Evolutionary conservation across 139 green algal genomes (phyloP).

Genomic region (Axilococcus clingmanii): DNA sequence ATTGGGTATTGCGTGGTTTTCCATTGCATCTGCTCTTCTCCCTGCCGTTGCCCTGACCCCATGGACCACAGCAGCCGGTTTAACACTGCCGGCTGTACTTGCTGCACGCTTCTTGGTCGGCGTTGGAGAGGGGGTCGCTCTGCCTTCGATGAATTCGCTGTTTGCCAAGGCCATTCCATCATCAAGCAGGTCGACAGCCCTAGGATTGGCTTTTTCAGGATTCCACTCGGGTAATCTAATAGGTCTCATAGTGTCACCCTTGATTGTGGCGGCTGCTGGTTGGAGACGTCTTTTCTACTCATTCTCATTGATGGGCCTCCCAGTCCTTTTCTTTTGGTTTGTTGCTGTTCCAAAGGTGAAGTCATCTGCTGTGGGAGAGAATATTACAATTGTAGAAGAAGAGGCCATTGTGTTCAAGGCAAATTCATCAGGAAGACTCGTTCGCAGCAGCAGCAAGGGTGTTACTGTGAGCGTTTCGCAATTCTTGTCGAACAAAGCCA

Average conservation of each 20-base stretch:
- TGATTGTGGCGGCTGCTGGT: constrained; percentile 56
- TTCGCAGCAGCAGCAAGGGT: neutral
- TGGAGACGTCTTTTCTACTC: constrained; percentile 71
- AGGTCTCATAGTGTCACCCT: constrained; percentile 66
- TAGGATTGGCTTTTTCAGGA: constrained; percentile 64
- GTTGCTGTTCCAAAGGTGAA: constrained; percentile 33
- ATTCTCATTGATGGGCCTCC: constrained; percentile 62
- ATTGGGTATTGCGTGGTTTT: constrained; percentile 74
- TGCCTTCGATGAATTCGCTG: constrained; percentile 91
- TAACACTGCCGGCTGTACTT: constrained; percentile 57
- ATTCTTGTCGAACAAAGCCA: constrained; percentile 47
- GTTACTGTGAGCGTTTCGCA: constrained; percentile 3
- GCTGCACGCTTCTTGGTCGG: constrained; percentile 56
- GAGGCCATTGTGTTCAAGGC: neutral
- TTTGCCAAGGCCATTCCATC: constrained; percentile 54
- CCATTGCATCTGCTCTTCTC: constrained; percentile 60
- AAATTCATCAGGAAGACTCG: neutral
- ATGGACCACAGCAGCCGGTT: constrained; percentile 20
- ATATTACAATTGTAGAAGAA: neutral
- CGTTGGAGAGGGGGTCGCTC: constrained; percentile 83
- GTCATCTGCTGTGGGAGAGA: neutral
- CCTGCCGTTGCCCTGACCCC: constrained; percentile 38
- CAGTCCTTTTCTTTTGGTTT: constrained; percentile 64
- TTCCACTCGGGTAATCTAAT: constrained; percentile 81
- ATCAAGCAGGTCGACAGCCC: constrained; percentile 37